Evolutionary conservation across 139 green algal species (phyloP).

Genomic region (Chlamydomonas incerta): DNA sequence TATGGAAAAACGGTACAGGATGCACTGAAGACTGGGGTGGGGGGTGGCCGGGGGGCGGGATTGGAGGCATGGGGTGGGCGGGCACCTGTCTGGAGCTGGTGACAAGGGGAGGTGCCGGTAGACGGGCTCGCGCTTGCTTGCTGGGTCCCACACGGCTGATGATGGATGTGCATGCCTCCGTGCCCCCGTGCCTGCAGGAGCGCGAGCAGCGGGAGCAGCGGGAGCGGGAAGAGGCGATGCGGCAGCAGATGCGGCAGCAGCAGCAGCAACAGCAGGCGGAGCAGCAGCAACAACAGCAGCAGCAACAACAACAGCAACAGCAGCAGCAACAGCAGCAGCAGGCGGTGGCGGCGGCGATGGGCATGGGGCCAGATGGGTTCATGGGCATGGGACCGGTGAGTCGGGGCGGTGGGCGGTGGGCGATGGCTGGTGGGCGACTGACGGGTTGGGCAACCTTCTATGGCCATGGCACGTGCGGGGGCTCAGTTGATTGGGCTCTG

Average conservation of each 20-base stretch:
- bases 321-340: constrained; percentile 6
- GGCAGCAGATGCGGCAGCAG: constrained; percentile 26
- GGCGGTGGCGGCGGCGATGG: neutral
- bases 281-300: constrained; percentile 12
- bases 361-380: neutral
- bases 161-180: too few species aligned
- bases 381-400: neutral
- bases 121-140: too few species aligned
- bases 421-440: neutral
- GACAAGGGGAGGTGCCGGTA: too few species aligned
- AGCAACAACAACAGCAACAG: constrained; percentile 6
- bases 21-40: too few species aligned
- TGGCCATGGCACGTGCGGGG: too few species aligned
- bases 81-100: too few species aligned
- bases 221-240: neutral
- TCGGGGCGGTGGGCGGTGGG: too few species aligned
- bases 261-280: neutral
- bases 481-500: too few species aligned
- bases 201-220: constrained; percentile 4
- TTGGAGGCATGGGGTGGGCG: neutral
- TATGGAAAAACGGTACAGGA: neutral
- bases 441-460: neutral
- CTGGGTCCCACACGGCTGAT: too few species aligned
- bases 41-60: neutral
- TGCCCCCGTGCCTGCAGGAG: too few species aligned